A percentile compares a stretch with the other conserved stretches of the same genome.
Evolutionary conservation across 129 eudicot genomes (phyloP).

Genomic region (Apium graveolens): DNA sequence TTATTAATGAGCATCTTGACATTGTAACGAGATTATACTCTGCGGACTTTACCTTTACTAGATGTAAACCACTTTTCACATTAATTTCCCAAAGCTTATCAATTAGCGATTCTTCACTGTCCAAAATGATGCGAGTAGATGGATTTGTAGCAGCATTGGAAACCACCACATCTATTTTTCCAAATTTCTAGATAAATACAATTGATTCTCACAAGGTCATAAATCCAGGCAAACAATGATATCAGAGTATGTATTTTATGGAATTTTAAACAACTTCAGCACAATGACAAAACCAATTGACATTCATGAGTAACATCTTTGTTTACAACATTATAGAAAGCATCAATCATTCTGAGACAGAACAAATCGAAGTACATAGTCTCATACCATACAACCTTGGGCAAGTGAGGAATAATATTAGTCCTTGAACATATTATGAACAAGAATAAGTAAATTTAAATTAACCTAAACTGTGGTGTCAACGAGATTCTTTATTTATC

Average conservation of each 20-base stretch:
- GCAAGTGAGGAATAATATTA: neutral
- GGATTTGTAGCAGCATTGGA: constrained; percentile 98
- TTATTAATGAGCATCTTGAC: neutral
- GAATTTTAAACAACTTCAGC: neutral
- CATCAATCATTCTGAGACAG: neutral
- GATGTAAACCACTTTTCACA: constrained; percentile 69
- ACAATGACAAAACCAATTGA: neutral
- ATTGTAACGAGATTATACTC: neutral
- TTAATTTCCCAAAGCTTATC: constrained; percentile 97
- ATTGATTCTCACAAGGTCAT: neutral
- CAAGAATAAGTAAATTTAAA: neutral
- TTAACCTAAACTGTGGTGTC: constrained; percentile 48
- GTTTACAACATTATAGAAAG: neutral
- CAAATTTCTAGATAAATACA: constrained; percentile 61
- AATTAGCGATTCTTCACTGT: constrained; percentile 65
- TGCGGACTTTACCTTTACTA: constrained; percentile 44
- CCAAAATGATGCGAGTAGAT: constrained; percentile 41
- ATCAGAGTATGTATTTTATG: neutral
- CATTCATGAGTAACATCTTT: neutral
- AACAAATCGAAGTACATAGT: neutral
- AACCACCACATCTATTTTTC: constrained; percentile 78
- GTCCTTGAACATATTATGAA: neutral
- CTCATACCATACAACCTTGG: too few species aligned
- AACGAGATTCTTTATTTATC: constrained; percentile 71
- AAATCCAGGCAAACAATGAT: neutral